These are phyloP conservation scores for Avicennia marina DNA, from an alignment of 257 asterid genomes.

Conservation along the genomic window DNA sequence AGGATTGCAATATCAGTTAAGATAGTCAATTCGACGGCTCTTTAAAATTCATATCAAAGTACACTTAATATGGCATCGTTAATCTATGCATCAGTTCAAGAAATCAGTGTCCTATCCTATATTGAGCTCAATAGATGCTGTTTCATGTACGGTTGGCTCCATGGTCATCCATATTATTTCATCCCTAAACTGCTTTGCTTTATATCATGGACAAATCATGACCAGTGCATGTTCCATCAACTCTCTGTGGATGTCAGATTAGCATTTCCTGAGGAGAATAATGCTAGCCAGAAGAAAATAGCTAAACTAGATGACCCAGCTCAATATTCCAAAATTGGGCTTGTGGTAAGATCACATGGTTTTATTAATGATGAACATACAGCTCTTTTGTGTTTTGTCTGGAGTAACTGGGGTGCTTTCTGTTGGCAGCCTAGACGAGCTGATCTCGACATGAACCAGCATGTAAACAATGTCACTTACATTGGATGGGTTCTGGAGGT, in stretches of 20 bases:
- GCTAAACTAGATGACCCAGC: constrained; percentile 74
- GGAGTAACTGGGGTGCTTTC: constrained; percentile 36
- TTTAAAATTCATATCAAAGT: too few relatives aligned
- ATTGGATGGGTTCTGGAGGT: constrained; percentile 99
- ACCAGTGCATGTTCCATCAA: background rate
- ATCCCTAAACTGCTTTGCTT: background rate
- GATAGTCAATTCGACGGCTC: too few relatives aligned
- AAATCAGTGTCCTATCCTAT: too few relatives aligned
- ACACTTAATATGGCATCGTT: too few relatives aligned
- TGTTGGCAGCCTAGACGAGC: constrained; percentile 78
- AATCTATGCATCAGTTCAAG: too few relatives aligned
- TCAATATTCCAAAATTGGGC: constrained; percentile 57
- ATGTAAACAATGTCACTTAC: constrained; percentile 88
- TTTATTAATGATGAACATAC: background rate
- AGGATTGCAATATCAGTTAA: too few relatives aligned
- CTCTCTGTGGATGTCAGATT: constrained; percentile 32
- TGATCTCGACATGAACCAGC: constrained; percentile 95
- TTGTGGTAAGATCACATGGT: constrained; percentile 54
- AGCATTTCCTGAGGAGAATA: constrained; percentile 91
- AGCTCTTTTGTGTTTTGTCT: constrained; percentile 27
- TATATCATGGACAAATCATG: background rate
- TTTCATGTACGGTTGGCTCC: too few relatives aligned
- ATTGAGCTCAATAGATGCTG: too few relatives aligned
- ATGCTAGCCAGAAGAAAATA: constrained; percentile 88
- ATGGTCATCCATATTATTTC: too few relatives aligned